Evolutionary conservation across 1,284 basidiomycete genomes (phyloP), one percentile per base, ranked within the genome.

Genomic region (Inonotus hispidus): DNA sequence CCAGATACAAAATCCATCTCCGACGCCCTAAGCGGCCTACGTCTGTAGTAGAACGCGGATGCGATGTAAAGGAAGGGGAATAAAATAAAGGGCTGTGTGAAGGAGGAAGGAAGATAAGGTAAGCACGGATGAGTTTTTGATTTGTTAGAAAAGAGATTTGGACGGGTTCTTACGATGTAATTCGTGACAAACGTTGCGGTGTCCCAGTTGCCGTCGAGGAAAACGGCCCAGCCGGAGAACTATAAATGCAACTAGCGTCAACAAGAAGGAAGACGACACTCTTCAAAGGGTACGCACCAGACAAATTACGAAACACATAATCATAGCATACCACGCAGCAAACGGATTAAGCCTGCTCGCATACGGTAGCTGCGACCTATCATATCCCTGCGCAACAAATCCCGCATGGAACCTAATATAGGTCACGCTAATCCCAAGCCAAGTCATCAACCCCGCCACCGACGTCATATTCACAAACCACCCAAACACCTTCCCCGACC

Each of bases 1-100:
- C 86, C 82, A 7, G 79, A 77, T 57, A 85, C 72, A 68, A 96
- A 92, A 74, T 95, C 93, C 83, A 95, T 92, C 35, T 93, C 82
- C 25, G 77, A 69, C 10, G 82, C 68, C 50, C 69, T 74, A 39
- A 85, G 73, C 16, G 77, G 71, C 11, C 79, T 74, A 27, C 75
- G 71, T 67, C 76, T 79, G 69, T 82, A 82, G 68, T 74, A 79
- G 25, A 83, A 67, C 66, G 81, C 82, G 60, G 84, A 80, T 7
- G 75, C 81, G 49, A 82, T 6, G 72, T 90, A 95, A 50, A 95
- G 71, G 61, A 93, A 64, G 19, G 90, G 87, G 82, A 93, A 94
- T 54, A 90, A 66, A n/a, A 73, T 73, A 52, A 93, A 73, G 39
- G 92, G 90, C 50, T 52, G 4, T 21, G 1, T n/a, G 21, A 4